phyloP scores from a whole-genome alignment of 495 filamentous ascomycete genomes.

The Talaromyces liani region DNA sequence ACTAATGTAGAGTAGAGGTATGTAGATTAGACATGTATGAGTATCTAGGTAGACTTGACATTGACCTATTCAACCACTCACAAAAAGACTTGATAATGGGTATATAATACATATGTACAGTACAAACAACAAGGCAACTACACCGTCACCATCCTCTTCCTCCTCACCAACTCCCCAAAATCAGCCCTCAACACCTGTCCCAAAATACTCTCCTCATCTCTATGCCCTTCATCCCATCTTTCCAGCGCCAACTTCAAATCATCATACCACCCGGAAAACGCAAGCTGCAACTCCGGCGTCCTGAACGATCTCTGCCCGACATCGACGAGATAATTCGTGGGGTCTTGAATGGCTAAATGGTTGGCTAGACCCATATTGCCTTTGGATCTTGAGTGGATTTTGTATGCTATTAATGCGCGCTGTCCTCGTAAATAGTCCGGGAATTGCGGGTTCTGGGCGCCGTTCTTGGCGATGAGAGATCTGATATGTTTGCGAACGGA shows the following conservation, averaged over 20 bases:
- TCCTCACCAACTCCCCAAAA: slow-evolving; percentile 24
- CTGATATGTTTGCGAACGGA: slow-evolving; percentile 10
- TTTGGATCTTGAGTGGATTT: slow-evolving; percentile 21
- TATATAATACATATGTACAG: slow-evolving; percentile 4
- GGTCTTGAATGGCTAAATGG: slow-evolving; percentile 52
- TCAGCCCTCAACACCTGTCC: slow-evolving; percentile 22
- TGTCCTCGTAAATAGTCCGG: slow-evolving; percentile 29
- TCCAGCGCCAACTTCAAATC: slow-evolving; percentile 15
- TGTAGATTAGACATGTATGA: neutral
- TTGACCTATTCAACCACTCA: neutral
- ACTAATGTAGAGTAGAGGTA: neutral
- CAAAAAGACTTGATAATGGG: neutral
- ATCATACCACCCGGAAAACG: slow-evolving; percentile 19
- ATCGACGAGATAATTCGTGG: slow-evolving; percentile 49
- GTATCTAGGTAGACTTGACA: neutral
- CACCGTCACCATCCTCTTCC: neutral
- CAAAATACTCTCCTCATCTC: slow-evolving; percentile 18
- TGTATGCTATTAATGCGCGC: slow-evolving; percentile 27
- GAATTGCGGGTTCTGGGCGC: neutral
- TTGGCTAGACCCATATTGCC: slow-evolving; percentile 20
- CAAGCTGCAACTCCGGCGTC: slow-evolving; percentile 22
- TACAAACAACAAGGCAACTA: neutral
- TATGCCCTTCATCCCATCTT: slow-evolving; percentile 13
- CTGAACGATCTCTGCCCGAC: slow-evolving; percentile 37
- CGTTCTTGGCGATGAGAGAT: neutral